A percentile compares a stretch with the other conserved stretches of the same genome.
phyloP scores from a whole-genome alignment of 2,329 filamentous ascomycete genomes.

The Teratosphaeria viscida region DNA sequence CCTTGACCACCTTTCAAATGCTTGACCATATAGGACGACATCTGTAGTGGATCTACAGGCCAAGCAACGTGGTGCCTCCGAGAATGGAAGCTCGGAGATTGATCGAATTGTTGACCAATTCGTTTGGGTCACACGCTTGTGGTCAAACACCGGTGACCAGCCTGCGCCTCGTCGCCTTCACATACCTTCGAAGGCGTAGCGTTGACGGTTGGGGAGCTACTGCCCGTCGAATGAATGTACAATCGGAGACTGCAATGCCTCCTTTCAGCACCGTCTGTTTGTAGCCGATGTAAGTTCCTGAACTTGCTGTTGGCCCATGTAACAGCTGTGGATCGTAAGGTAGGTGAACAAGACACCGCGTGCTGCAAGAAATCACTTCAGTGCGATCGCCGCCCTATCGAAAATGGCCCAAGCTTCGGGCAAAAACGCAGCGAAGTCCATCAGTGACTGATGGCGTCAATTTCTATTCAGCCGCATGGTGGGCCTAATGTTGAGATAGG shows the following conservation, averaged over 20 bases:
- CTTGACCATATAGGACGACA: slow-evolving; percentile 8
- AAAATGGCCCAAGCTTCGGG: background rate
- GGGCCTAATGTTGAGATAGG: background rate
- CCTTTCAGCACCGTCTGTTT: background rate
- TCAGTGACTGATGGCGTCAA: background rate
- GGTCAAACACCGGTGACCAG: background rate
- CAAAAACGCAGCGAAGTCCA: background rate
- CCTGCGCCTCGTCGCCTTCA: background rate
- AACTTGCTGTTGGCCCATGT: background rate
- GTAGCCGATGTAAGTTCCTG: background rate
- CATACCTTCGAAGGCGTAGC: background rate
- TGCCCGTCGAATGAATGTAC: background rate
- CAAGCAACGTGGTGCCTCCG: background rate
- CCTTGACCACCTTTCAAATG: slow-evolving; percentile 9
- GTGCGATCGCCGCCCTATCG: background rate
- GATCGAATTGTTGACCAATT: background rate
- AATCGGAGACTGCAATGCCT: background rate
- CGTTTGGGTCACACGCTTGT: background rate
- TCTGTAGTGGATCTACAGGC: background rate
- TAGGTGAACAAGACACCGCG: background rate
- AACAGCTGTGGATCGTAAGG: background rate
- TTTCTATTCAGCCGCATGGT: background rate
- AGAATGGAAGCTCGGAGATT: background rate
- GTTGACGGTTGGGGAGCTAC: background rate
- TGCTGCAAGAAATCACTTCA: background rate